phyloP scores from a whole-genome alignment of 495 filamentous ascomycete genomes.

The Talaromyces proteolyticus region DNA sequence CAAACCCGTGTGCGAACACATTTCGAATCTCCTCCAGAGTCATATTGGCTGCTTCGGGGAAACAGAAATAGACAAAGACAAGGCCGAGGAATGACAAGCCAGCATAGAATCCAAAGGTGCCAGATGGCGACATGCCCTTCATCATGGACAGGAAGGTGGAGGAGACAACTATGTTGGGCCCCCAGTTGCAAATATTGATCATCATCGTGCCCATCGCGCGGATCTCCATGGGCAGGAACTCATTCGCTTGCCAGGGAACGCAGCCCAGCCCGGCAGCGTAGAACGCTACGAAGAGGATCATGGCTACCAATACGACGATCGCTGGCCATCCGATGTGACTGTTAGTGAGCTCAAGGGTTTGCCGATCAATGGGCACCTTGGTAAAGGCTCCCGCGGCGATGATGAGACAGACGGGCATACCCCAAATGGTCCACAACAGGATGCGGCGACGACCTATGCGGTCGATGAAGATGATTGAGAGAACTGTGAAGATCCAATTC shows the following conservation, averaged over 20 bases:
- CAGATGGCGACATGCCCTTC: conserved; percentile 38
- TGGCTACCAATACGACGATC: conserved; percentile 34
- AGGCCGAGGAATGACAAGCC: conserved; percentile 41
- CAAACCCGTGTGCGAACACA: conserved; percentile 42
- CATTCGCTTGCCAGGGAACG: conserved; percentile 44
- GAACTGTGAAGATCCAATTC: conserved; percentile 46
- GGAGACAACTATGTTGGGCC: conserved; percentile 45
- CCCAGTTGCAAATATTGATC: conserved; percentile 45
- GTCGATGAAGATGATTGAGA: conserved; percentile 46
- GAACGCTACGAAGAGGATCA: conserved; percentile 44
- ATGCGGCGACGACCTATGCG: conserved; percentile 39
- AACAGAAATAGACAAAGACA: conserved; percentile 41
- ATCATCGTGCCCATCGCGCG: conserved; percentile 49
- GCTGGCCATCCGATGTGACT: conserved; percentile 27
- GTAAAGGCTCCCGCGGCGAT: conserved; percentile 40
- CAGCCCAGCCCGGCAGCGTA: conserved; percentile 41
- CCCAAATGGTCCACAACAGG: conserved; percentile 37
- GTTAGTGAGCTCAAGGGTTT: conserved; percentile 16
- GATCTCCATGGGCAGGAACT: conserved; percentile 48
- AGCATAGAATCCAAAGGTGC: conserved; percentile 49
- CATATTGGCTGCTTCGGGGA: conserved; percentile 44
- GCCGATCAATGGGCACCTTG: conserved; percentile 44
- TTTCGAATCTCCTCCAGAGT: conserved; percentile 43
- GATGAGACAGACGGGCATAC: conserved; percentile 33
- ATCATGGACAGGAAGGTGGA: conserved; percentile 47